Conservation (phyloP, 768 basidiomycete species). For the Amanita molliuscula region DNA sequence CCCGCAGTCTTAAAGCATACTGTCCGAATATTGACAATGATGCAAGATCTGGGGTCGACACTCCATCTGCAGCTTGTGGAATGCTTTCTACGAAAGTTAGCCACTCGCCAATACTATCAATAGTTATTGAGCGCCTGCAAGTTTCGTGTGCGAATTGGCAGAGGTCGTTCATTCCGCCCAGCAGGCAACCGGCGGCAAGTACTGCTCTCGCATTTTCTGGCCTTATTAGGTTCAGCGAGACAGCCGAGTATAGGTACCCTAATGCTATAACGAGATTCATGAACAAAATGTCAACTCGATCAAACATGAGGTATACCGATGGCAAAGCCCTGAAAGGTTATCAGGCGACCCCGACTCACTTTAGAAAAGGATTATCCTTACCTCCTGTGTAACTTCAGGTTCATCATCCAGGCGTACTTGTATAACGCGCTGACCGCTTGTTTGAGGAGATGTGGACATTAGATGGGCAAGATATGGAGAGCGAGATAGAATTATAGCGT, state of each 20-base stretch:
- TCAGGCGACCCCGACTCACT: conserved; percentile 7
- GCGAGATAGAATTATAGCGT: conserved; percentile 79
- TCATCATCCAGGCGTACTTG: conserved; percentile 70
- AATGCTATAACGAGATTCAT: conserved; percentile 36
- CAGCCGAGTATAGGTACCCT: conserved; percentile 71
- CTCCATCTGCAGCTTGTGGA: conserved; percentile 39
- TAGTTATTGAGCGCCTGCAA: conserved; percentile 65
- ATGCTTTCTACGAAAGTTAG: conserved; percentile 62
- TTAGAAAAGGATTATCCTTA: conserved; percentile 24
- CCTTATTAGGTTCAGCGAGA: conserved; percentile 57
- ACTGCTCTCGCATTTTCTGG: conserved; percentile 78
- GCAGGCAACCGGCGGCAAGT: conserved; percentile 74
- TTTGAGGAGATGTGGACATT: conserved; percentile 73
- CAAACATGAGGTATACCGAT: conserved; percentile 41
- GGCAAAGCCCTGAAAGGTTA: conserved; percentile 49
- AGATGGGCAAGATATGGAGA: conserved; percentile 84
- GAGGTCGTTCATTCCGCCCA: conserved; percentile 83
- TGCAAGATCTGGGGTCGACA: conserved; percentile 37
- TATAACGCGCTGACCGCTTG: conserved; percentile 54
- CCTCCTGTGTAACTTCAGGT: conserved; percentile 79
- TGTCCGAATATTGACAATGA: conserved; percentile 59
- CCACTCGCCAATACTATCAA: conserved; percentile 70
- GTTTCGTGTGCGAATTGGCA: conserved; percentile 70
- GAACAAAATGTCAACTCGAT: neutral
- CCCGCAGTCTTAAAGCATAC: conserved; percentile 65